Conservation (phyloP, 1,284 basidiomycete species). For the Afroboletus lepidellus region DNA sequence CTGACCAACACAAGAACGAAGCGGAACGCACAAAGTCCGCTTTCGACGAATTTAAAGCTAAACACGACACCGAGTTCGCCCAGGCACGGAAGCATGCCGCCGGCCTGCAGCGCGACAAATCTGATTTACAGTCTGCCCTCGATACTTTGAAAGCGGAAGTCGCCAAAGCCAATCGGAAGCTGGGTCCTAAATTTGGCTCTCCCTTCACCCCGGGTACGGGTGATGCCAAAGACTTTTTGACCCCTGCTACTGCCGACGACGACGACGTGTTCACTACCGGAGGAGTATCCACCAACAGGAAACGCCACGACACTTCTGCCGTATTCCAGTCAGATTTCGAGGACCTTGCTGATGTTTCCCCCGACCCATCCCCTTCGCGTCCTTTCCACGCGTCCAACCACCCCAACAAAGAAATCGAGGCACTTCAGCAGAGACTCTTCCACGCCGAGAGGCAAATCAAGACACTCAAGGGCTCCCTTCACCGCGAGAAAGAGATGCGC, state of each 20-base stretch:
- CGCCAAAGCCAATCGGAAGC: constrained; percentile 55
- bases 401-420: constrained; percentile 76
- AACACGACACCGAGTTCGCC: constrained; percentile 92
- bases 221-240: constrained; percentile 50
- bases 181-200: constrained; percentile 61
- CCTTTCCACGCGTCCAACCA: constrained; percentile 67
- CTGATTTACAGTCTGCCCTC: constrained; percentile 81
- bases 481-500: constrained; percentile 76
- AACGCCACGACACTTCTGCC: constrained; percentile 53
- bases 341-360: constrained; percentile 61
- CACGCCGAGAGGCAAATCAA: constrained; percentile 81
- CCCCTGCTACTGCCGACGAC: constrained; percentile 55
- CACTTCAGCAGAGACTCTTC: constrained; percentile 72
- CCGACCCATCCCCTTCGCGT: constrained; percentile 61
- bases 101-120: constrained; percentile 87
- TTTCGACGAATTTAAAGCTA: constrained; percentile 77
- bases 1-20: constrained; percentile 87
- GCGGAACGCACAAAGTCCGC: constrained; percentile 69
- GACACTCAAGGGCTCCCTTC: constrained; percentile 73
- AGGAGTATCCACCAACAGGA: constrained; percentile 62
- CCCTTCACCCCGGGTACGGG: constrained; percentile 63
- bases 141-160: constrained; percentile 73
- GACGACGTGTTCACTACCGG: constrained; percentile 66
- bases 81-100: constrained; percentile 86
- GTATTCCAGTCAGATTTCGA: constrained; percentile 57